phyloP scores from a whole-genome alignment of 2,329 filamentous ascomycete genomes.

The Pestalotiopsis sp. region DNA sequence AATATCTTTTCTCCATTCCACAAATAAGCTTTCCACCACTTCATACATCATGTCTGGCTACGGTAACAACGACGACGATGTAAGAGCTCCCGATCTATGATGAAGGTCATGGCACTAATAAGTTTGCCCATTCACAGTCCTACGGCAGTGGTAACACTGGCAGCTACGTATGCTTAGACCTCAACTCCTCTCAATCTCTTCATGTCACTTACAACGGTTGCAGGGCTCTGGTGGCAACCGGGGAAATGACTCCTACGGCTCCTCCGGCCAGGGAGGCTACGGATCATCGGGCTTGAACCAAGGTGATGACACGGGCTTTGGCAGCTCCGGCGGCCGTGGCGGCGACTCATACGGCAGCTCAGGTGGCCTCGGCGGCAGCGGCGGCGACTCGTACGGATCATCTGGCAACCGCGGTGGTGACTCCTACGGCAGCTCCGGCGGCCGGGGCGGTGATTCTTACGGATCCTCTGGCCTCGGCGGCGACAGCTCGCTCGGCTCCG shows the following conservation, averaged over 20 bases:
- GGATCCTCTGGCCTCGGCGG: constrained; percentile 23
- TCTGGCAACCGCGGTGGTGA: constrained; percentile 18
- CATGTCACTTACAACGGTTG: not conserved
- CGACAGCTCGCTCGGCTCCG: constrained; percentile 18
- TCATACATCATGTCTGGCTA: constrained; percentile 46
- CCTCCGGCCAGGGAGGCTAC: constrained; percentile 19
- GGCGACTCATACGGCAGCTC: constrained; percentile 1
- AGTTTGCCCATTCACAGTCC: not conserved
- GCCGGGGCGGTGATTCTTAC: constrained; percentile 16
- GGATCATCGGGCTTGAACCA: constrained; percentile 18
- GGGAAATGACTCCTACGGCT: constrained; percentile 10
- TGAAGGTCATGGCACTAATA: not conserved
- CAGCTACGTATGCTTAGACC: constrained; percentile 7
- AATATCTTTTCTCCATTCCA: not conserved
- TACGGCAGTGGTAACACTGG: constrained; percentile 11
- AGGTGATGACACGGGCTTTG: constrained; percentile 17
- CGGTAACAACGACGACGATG: constrained; percentile 46
- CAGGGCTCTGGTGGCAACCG: constrained; percentile 3
- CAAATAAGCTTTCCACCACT: not conserved
- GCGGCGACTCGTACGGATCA: constrained; percentile 25
- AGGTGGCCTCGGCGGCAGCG: constrained; percentile 15
- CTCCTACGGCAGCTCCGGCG: constrained; percentile 25
- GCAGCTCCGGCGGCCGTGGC: constrained; percentile 20
- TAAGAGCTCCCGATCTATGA: constrained; percentile 20
- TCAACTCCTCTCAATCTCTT: too few relatives aligned